Evolutionary conservation across 768 basidiomycete genomes (phyloP).

Genomic region (Auriscalpium vulgare): DNA sequence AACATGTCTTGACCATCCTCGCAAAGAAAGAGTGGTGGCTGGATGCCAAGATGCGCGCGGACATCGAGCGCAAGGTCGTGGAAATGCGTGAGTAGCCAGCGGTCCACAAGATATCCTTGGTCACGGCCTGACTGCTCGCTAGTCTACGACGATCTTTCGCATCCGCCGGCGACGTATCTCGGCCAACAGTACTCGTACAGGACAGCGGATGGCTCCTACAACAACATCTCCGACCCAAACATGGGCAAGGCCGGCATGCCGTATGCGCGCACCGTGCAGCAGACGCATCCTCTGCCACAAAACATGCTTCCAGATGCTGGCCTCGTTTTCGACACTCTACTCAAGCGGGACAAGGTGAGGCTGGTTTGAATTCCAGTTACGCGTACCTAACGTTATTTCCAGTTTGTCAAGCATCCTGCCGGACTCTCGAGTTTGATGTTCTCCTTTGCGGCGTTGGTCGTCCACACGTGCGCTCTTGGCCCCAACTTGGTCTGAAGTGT

Average conservation of each 20-base stretch:
- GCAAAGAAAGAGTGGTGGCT: conserved; percentile 31
- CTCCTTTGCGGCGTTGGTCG: conserved; percentile 73
- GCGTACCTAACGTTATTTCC: background rate
- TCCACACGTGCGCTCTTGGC: conserved; percentile 47
- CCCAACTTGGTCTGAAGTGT: background rate
- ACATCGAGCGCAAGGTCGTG: conserved; percentile 31
- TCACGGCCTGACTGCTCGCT: background rate
- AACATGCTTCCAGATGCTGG: conserved; percentile 74
- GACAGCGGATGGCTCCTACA: conserved; percentile 67
- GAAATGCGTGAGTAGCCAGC: conserved; percentile 36
- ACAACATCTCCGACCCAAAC: conserved; percentile 62
- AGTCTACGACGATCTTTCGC: conserved; percentile 80
- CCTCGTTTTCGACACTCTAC: conserved; percentile 71
- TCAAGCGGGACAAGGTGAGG: conserved; percentile 61
- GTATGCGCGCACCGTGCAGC: conserved; percentile 80
- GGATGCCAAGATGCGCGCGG: conserved; percentile 34
- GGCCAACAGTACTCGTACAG: conserved; percentile 61
- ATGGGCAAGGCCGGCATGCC: conserved; percentile 74
- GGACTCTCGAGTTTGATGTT: conserved; percentile 79
- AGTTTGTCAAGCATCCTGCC: conserved; percentile 73
- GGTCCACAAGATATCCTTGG: background rate
- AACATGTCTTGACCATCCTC: conserved; percentile 58
- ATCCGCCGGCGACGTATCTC: conserved; percentile 67
- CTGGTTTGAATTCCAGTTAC: background rate
- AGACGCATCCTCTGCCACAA: conserved; percentile 51